Conservation (phyloP, 768 basidiomycete species). For the Plicaturopsis crispa region DNA sequence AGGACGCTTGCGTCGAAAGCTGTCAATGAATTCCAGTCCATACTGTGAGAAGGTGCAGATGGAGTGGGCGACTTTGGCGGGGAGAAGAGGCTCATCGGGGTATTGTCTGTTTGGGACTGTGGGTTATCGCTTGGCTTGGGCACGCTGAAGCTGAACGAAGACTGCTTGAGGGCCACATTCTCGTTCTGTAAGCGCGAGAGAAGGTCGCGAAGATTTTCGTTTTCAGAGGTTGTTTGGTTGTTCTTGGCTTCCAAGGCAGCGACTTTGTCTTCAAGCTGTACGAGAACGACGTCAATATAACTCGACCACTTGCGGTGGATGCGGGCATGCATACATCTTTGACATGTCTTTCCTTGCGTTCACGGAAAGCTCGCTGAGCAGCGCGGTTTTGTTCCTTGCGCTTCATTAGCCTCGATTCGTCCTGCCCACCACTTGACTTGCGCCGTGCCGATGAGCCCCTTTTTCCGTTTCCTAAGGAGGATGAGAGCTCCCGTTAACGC, state of each 20-base stretch:
- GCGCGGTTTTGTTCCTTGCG: slow-evolving; percentile 97
- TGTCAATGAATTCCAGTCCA: slow-evolving; percentile 61
- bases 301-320: slow-evolving; percentile 4
- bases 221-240: slow-evolving; percentile 57
- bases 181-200: slow-evolving; percentile 80
- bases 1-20: slow-evolving; percentile 66
- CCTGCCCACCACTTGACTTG: slow-evolving; percentile 39
- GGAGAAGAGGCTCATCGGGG: slow-evolving; percentile 18
- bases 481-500: slow-evolving; percentile 19
- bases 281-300: slow-evolving; percentile 3
- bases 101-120: slow-evolving; percentile 1
- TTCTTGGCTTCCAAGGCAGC: slow-evolving; percentile 82
- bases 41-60: slow-evolving; percentile 15
- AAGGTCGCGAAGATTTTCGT: slow-evolving; percentile 84
- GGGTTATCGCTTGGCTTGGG: slow-evolving; percentile 33
- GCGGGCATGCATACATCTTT: slow-evolving; percentile 66
- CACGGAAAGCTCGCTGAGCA: slow-evolving; percentile 94
- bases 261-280: slow-evolving; percentile 86
- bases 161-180: slow-evolving; percentile 74
- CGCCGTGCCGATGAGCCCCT: slow-evolving; percentile 23
- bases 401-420: slow-evolving; percentile 71
- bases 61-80: slow-evolving; percentile 21
- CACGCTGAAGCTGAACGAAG: slow-evolving; percentile 78
- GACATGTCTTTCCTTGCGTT: slow-evolving; percentile 95
- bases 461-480: slow-evolving; percentile 11